Evolutionary conservation across 345 rosid species (phyloP).

Genomic region (Orychophragmus violaceus): DNA sequence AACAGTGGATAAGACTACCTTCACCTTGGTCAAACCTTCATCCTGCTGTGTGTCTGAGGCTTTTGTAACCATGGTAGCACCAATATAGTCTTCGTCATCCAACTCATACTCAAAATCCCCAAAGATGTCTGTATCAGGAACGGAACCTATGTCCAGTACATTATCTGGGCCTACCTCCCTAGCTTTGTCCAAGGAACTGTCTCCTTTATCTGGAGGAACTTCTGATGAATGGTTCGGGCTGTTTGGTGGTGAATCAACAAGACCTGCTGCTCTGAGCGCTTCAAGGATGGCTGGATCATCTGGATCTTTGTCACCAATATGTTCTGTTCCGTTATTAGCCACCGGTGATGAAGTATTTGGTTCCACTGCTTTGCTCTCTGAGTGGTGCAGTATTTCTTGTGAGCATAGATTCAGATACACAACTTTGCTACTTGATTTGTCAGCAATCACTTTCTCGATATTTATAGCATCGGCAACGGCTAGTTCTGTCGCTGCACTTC

Average conservation of each 20-base stretch:
- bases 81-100: constrained; percentile 77
- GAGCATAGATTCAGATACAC: constrained; percentile 92
- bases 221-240: constrained; percentile 49
- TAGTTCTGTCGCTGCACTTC: constrained; percentile 87
- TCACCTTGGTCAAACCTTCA: constrained; percentile 54
- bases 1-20: constrained; percentile 61
- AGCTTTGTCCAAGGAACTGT: constrained; percentile 24
- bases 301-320: constrained; percentile 29
- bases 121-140: constrained; percentile 65
- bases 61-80: constrained; percentile 40
- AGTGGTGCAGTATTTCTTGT: constrained; percentile 60
- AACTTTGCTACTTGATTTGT: constrained; percentile 78
- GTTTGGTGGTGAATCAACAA: constrained; percentile 85
- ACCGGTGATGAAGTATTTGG: constrained; percentile 35
- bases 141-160: constrained; percentile 54
- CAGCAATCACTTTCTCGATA: constrained; percentile 73
- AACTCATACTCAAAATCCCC: constrained; percentile 85
- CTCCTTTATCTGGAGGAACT: constrained; percentile 31
- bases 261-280: constrained; percentile 86
- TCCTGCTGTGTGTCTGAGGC: constrained; percentile 41
- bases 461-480: constrained; percentile 97
- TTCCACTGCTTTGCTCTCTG: constrained; percentile 35
- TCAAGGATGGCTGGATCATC: constrained; percentile 44
- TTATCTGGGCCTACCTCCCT: constrained; percentile 52
- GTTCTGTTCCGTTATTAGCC: constrained; percentile 33